phyloP scores from a whole-genome alignment of 1,284 basidiomycete species.

The Moesziomyces sp. region DNA sequence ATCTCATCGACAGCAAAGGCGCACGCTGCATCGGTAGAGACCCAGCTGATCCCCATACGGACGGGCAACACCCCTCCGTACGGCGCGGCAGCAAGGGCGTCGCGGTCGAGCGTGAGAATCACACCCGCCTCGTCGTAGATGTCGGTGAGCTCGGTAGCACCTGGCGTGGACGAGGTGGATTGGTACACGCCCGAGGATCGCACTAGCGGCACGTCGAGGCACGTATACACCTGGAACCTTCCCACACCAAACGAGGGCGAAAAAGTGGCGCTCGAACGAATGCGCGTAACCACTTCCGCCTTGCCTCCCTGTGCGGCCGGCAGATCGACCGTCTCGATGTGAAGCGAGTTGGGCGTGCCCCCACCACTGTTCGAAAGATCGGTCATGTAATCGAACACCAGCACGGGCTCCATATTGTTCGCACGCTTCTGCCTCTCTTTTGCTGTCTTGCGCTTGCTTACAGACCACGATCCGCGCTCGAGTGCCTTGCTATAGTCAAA shows the following conservation, averaged over 20 bases:
- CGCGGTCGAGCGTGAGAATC: slow-evolving; percentile 13
- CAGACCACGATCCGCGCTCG: slow-evolving; percentile 6
- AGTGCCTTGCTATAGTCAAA: slow-evolving; percentile 22
- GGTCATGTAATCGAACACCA: slow-evolving; percentile 39
- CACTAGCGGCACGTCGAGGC: slow-evolving; percentile 32
- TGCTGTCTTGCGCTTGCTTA: background rate
- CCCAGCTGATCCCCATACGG: slow-evolving; percentile 40
- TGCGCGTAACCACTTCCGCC: slow-evolving; percentile 10
- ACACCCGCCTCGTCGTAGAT: slow-evolving; percentile 19
- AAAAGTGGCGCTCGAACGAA: slow-evolving; percentile 24
- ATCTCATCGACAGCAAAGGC: slow-evolving; percentile 29
- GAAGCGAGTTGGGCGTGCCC: slow-evolving; percentile 15
- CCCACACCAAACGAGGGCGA: slow-evolving; percentile 35
- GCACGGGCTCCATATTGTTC: slow-evolving; percentile 19
- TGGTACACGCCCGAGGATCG: slow-evolving; percentile 6
- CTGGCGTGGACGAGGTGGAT: slow-evolving; percentile 1
- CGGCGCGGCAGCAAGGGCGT: slow-evolving; percentile 3
- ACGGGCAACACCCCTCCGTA: slow-evolving; percentile 12
- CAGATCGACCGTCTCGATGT: slow-evolving; percentile 6
- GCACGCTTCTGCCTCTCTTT: slow-evolving; percentile 9
- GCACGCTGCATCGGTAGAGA: slow-evolving; percentile 35
- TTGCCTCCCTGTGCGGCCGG: background rate
- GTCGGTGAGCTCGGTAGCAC: slow-evolving; percentile 1
- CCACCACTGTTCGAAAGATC: slow-evolving; percentile 24
- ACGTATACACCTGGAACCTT: slow-evolving; percentile 26